Percentiles rank a stretch among this genome's conserved stretches.
These are phyloP conservation scores for Kuraishia molischiana DNA, from an alignment of 805 yeast species.

Conservation along the genomic window DNA sequence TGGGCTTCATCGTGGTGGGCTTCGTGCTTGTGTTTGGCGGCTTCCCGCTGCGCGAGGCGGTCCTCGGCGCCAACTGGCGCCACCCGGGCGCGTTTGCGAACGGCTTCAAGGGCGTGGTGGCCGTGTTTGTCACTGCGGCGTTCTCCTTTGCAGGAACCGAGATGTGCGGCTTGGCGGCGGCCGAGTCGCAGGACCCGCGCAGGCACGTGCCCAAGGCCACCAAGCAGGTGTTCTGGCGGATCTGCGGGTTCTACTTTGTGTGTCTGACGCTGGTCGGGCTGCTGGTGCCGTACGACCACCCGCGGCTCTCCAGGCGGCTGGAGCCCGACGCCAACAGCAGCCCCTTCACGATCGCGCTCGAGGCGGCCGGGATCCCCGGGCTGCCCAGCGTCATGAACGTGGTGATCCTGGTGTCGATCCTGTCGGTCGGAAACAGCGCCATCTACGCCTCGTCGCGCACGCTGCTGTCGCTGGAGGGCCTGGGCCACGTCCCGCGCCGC, in stretches of 20 bases:
- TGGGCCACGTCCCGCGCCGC: conserved; percentile 32
- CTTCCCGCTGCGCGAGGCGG: conserved; percentile 32
- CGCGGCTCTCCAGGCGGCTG: conserved; percentile 18
- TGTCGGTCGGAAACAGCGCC: conserved; percentile 42
- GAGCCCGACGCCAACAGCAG: conserved; percentile 25
- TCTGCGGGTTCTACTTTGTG: conserved; percentile 34
- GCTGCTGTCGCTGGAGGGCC: conserved; percentile 33
- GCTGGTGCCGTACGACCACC: conserved; percentile 34
- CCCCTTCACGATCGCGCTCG: conserved; percentile 39
- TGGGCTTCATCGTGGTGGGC: conserved; percentile 47
- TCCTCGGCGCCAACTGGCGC: conserved; percentile 36
- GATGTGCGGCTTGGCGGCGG: conserved; percentile 39
- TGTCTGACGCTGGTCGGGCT: conserved; percentile 35
- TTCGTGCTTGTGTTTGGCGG: conserved; percentile 38
- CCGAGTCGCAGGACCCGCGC: conserved; percentile 38
- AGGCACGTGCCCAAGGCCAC: conserved; percentile 40
- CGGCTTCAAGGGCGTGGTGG: conserved; percentile 42
- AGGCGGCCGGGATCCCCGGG: conserved; percentile 23
- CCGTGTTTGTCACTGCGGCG: conserved; percentile 46
- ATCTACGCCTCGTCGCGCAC: conserved; percentile 51
- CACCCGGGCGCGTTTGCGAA: conserved; percentile 30
- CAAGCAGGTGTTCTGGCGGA: conserved; percentile 49
- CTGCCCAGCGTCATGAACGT: conserved; percentile 30
- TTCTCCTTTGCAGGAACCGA: conserved; percentile 48
- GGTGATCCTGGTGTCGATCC: conserved; percentile 28